Percentiles rank a stretch among this genome's conserved stretches.
Conservation (phyloP, 495 filamentous ascomycete genomes). For the Penicillium desertorum region DNA sequence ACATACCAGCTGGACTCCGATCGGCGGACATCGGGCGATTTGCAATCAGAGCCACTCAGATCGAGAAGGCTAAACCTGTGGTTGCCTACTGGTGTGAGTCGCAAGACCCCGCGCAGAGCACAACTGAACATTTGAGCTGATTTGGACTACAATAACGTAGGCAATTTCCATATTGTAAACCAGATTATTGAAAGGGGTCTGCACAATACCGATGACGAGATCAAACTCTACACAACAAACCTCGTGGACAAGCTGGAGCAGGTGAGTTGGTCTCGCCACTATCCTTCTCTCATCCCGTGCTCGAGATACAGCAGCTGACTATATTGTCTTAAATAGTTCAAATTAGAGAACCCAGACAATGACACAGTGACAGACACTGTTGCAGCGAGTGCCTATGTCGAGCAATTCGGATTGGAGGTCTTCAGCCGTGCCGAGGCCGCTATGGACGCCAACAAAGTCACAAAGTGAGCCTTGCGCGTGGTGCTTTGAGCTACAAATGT, state of each 20-base stretch:
- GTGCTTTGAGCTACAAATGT: slow-evolving; percentile 14
- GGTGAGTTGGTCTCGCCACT: slow-evolving; percentile 45
- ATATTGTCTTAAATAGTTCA: slow-evolving; percentile 53
- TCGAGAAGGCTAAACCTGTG: slow-evolving; percentile 80
- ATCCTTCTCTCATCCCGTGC: background rate
- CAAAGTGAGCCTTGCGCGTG: slow-evolving; percentile 56
- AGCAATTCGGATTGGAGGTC: slow-evolving; percentile 88
- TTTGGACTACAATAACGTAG: slow-evolving; percentile 42
- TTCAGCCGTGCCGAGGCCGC: slow-evolving; percentile 80
- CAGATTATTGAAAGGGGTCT: slow-evolving; percentile 80
- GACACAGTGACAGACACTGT: slow-evolving; percentile 80
- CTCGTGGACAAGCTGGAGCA: slow-evolving; percentile 92
- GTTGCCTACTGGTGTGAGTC: slow-evolving; percentile 91
- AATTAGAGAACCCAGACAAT: slow-evolving; percentile 58
- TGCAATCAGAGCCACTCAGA: slow-evolving; percentile 75
- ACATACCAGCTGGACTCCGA: slow-evolving; percentile 72
- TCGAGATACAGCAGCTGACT: slow-evolving; percentile 13
- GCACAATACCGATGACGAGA: slow-evolving; percentile 72
- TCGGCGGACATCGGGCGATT: slow-evolving; percentile 76
- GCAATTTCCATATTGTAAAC: slow-evolving; percentile 90
- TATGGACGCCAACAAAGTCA: slow-evolving; percentile 79
- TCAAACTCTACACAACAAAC: slow-evolving; percentile 70
- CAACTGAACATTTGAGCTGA: slow-evolving; percentile 13
- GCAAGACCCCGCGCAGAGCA: slow-evolving; percentile 13
- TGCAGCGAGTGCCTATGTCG: slow-evolving; percentile 85